A percentile compares a stretch with the other conserved stretches of the same genome.
phyloP scores from a whole-genome alignment of 2,329 filamentous ascomycete species.

The Trichoderma sp. region DNA sequence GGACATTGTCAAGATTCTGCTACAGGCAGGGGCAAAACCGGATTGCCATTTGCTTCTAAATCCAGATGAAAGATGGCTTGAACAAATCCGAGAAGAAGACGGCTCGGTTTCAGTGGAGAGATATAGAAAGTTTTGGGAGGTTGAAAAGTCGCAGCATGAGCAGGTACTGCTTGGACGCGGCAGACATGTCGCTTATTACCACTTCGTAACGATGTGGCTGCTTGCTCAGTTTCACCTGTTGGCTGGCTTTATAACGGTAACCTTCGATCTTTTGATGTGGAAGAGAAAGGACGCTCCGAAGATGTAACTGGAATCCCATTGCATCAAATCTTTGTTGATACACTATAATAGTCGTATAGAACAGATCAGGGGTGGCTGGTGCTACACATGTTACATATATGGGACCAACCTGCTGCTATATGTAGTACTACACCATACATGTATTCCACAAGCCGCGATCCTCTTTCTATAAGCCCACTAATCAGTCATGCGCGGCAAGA shows the following conservation, averaged over 20 bases:
- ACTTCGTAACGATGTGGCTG: background rate
- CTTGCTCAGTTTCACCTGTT: background rate
- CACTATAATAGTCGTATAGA: no score
- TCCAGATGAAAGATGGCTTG: conserved; percentile 11
- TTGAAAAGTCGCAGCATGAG: background rate
- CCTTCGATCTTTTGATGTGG: background rate
- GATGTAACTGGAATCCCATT: background rate
- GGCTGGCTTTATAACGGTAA: background rate
- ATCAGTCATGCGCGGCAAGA: background rate
- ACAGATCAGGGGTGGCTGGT: no score
- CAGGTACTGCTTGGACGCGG: background rate
- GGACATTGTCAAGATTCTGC: background rate
- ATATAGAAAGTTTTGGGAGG: conserved; percentile 14
- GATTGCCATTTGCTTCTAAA: background rate
- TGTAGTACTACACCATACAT: no score
- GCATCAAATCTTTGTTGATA: background rate
- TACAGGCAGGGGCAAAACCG: background rate
- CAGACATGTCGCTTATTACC: background rate
- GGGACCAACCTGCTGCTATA: no score
- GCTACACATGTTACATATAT: no score
- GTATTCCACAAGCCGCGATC: background rate
- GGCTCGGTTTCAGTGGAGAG: background rate
- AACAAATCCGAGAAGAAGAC: background rate
- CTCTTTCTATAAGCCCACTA: background rate
- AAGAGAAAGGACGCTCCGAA: background rate